Evolutionary conservation across 2,329 filamentous ascomycete species (phyloP).

Genomic region (Aspergillus eucalypticola): DNA sequence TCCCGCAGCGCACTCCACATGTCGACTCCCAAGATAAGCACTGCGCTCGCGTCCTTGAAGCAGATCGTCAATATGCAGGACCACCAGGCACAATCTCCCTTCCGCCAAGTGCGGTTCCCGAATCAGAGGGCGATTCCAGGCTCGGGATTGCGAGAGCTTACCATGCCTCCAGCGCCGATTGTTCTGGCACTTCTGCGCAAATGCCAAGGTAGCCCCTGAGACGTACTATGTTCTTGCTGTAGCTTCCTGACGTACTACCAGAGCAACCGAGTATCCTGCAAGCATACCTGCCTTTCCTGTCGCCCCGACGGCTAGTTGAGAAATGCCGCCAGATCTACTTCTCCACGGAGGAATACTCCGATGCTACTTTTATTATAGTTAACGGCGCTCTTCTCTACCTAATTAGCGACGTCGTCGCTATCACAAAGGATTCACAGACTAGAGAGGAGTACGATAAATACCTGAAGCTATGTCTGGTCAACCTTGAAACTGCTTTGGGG

Average conservation of each 20-base stretch:
- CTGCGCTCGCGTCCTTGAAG: constrained; percentile 40
- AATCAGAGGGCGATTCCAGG: constrained; percentile 25
- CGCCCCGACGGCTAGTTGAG: constrained; percentile 35
- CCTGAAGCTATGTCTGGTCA: constrained; percentile 41
- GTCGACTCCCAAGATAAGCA: constrained; percentile 41
- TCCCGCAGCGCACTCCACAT: constrained; percentile 36
- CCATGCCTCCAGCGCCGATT: constrained; percentile 39
- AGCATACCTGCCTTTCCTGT: constrained; percentile 37
- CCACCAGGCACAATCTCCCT: constrained; percentile 24
- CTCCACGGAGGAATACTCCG: constrained; percentile 43
- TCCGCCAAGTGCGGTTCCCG: constrained; percentile 30
- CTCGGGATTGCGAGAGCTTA: constrained; percentile 35
- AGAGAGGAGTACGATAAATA: constrained; percentile 33
- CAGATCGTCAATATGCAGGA: constrained; percentile 43
- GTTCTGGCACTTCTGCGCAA: constrained; percentile 36
- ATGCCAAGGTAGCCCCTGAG: constrained; percentile 32
- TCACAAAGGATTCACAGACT: constrained; percentile 20
- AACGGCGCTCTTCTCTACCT: constrained; percentile 42
- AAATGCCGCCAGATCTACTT: constrained; percentile 48
- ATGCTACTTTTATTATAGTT: constrained; percentile 42
- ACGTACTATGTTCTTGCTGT: background rate
- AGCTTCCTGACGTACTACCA: background rate
- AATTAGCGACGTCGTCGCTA: constrained; percentile 35
- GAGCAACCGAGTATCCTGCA: constrained; percentile 22
- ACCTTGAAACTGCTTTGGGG: constrained; percentile 48